Evolutionary conservation across 2,329 filamentous ascomycete genomes (phyloP), one percentile per base, ranked within the genome.

Genomic region (Zymoseptoria brevis): DNA sequence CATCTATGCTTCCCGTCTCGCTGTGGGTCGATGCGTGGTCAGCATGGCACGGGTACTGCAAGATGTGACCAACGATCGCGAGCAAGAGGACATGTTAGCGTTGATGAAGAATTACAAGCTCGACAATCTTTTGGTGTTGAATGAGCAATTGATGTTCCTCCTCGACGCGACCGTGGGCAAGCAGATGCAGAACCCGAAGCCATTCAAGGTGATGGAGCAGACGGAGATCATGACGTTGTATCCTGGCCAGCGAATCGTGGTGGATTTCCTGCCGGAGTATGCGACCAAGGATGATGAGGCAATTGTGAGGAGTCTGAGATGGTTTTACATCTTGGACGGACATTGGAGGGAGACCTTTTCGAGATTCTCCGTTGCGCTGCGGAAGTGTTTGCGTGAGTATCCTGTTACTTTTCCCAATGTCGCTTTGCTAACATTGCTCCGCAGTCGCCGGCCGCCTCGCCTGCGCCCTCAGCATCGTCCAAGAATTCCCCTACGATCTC

Each of bases 1-100:
- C 0, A 78, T 96, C 0, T 99, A 99, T 73, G 92, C 89, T 62
- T 90, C 90, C 8, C 87, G 90, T 67, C 79, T 99, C 11, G 80
- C 83, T 8, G 76, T 80, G 6, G 77, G 83, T 11, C 81, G 87
- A 62, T 81, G 82, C 62, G 86, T 90, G 66, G 82, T 85, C 57
- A 86, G 87, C 16, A 80, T 99, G 54, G 89, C 87, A 59, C 83
- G 84, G 56, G 88, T 95, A 58, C 77, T 96, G 57, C 87, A 91
- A 54, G 83, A 89, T 52, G 81, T 96, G 57, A 81, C 82, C 26
- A 83, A 88, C 50, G 74, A 79, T 7, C 78, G 83, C 7, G 84
- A 88, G 61, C 86, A 91, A 66, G 74, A 84, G 26, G 79, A 82
- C 45, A 83, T 89, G 67, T 82, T 96, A 56, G 83, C 81, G 62